A percentile compares a stretch with the other conserved stretches of the same genome.
These are phyloP conservation scores for Herpomyces periplanetae DNA, from an alignment of 2,329 filamentous ascomycete genomes.

Conservation along the genomic window DNA sequence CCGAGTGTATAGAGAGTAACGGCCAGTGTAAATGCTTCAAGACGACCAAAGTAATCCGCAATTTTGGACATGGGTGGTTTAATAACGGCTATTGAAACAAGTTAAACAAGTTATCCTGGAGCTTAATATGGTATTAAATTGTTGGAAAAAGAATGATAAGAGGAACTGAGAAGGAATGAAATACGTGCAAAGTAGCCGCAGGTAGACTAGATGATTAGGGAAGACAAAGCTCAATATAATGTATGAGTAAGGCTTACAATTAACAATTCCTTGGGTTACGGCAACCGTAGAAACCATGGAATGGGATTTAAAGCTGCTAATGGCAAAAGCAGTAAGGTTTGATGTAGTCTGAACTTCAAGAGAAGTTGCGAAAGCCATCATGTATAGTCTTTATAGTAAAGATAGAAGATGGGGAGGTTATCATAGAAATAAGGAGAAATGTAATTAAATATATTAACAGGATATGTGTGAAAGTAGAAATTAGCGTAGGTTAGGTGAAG, in stretches of 20 bases:
- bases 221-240: background rate
- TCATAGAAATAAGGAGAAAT: no score
- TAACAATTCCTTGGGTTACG: conserved; percentile 21
- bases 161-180: no score
- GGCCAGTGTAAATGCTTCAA: conserved; percentile 16
- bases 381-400: conserved; percentile 8
- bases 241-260: conserved; percentile 11
- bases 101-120: no score
- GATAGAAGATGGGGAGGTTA: conserved; percentile 1
- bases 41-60: conserved; percentile 19
- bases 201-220: conserved; percentile 1
- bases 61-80: conserved; percentile 20
- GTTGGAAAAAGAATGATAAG: no score
- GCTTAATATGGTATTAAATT: no score
- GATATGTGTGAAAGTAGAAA: no score
- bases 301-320: conserved; percentile 20
- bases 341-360: conserved; percentile 21
- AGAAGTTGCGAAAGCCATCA: conserved; percentile 24
- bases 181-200: no score
- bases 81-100: conserved; percentile 16
- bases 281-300: conserved; percentile 22
- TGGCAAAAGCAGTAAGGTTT: conserved; percentile 20
- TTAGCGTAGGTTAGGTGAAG: no score
- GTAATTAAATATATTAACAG: no score
- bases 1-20: conserved; percentile 16